These are phyloP conservation scores for Cryptococcus maquisensis DNA, from an alignment of 1,284 basidiomycete genomes.

Conservation along the genomic window DNA sequence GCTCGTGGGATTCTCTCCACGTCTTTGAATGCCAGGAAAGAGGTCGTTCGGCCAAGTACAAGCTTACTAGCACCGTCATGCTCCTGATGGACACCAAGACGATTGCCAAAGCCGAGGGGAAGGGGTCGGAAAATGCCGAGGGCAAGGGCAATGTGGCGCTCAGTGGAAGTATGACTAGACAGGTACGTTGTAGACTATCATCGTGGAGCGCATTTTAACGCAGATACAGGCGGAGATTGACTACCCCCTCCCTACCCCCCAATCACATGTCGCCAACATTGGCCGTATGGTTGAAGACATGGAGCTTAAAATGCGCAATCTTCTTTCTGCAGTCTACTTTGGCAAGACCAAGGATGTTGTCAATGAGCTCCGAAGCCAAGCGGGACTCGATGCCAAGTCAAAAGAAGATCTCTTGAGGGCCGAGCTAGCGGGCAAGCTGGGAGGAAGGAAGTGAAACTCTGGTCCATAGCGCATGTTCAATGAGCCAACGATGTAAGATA, in stretches of 20 bases:
- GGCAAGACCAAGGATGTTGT: constrained; percentile 96
- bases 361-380: constrained; percentile 79
- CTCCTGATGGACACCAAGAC: constrained; percentile 75
- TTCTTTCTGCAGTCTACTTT: constrained; percentile 96
- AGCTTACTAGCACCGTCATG: constrained; percentile 96
- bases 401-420: constrained; percentile 83
- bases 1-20: constrained; percentile 95
- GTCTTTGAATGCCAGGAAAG: constrained; percentile 92
- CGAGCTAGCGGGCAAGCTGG: constrained; percentile 71
- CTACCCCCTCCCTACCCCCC: constrained; percentile 67
- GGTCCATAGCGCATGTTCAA: background rate
- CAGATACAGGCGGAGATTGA: constrained; percentile 72
- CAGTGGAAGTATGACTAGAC: constrained; percentile 94
- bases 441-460: constrained; percentile 27
- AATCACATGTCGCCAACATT: constrained; percentile 85
- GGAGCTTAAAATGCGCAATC: constrained; percentile 97
- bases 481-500: background rate
- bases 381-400: constrained; percentile 76
- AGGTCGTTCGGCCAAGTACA: constrained; percentile 88
- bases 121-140: constrained; percentile 42
- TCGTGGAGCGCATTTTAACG: background rate
- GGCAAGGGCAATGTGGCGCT: constrained; percentile 71
- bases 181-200: constrained; percentile 55
- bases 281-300: constrained; percentile 96
- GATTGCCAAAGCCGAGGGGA: constrained; percentile 36